These are phyloP conservation scores for Cladochytrium tenue DNA, from an alignment of 371 early-diverging fungal genomes.

Conservation along the genomic window DNA sequence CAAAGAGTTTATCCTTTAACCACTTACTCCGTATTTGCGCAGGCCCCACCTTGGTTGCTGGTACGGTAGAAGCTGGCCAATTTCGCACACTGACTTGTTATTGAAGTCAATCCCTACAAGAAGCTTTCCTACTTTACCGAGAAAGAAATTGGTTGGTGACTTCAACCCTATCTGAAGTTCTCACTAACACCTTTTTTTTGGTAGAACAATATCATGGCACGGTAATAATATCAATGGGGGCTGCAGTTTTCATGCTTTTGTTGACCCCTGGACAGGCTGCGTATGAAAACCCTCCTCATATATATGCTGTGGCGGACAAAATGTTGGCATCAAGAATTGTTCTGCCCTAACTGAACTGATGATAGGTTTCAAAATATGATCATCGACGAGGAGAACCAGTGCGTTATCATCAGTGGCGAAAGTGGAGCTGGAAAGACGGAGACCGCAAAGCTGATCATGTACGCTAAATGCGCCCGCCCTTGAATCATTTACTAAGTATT, in stretches of 20 bases:
- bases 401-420: conserved; percentile 82
- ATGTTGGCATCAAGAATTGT: conserved; percentile 34
- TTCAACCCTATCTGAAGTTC: neutral
- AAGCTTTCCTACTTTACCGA: conserved; percentile 55
- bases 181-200: neutral
- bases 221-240: conserved; percentile 16
- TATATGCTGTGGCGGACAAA: conserved; percentile 58
- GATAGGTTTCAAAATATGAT: conserved; percentile 83
- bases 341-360: neutral
- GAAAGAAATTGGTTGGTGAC: conserved; percentile 49
- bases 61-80: conserved; percentile 20
- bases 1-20: neutral
- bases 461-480: neutral
- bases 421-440: conserved; percentile 76
- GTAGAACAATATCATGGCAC: conserved; percentile 46
- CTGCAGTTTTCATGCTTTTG: neutral
- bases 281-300: conserved; percentile 58
- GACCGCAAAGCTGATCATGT: conserved; percentile 55
- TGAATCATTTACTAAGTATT: neutral
- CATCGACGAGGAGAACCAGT: conserved; percentile 95
- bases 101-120: conserved; percentile 58
- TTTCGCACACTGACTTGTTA: neutral
- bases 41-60: conserved; percentile 52
- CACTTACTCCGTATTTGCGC: too few species aligned
- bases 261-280: conserved; percentile 30